A percentile compares a stretch with the other conserved stretches of the same genome.
phyloP scores from a whole-genome alignment of 768 basidiomycete species.

The Tulasnella sp. region DNA sequence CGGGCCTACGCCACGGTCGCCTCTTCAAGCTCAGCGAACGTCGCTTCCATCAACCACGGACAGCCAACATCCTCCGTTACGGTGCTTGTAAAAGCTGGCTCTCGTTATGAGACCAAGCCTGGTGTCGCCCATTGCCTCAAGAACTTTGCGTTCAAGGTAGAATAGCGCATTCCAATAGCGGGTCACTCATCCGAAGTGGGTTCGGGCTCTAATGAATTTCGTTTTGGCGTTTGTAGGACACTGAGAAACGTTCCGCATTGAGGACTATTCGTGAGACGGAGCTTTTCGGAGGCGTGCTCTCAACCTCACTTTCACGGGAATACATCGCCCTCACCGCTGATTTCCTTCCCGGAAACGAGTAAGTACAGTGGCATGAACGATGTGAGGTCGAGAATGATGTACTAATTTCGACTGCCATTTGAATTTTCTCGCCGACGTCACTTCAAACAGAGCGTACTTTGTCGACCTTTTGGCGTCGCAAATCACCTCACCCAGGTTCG shows the following conservation, averaged over 20 bases:
- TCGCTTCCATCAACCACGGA: conserved; percentile 74
- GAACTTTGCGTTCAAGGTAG: conserved; percentile 98
- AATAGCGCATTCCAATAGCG: conserved; percentile 26
- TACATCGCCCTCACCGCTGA: conserved; percentile 90
- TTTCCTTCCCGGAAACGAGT: conserved; percentile 95
- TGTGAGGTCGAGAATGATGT: background rate
- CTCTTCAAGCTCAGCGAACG: conserved; percentile 64
- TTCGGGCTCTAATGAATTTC: background rate
- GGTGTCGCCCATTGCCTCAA: conserved; percentile 92
- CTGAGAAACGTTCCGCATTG: conserved; percentile 74
- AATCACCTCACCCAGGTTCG: conserved; percentile 68
- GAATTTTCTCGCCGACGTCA: background rate
- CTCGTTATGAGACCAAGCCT: conserved; percentile 77
- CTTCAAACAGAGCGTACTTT: conserved; percentile 63
- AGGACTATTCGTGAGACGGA: conserved; percentile 88
- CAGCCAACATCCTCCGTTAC: conserved; percentile 82
- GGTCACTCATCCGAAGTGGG: background rate
- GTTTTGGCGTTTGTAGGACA: conserved; percentile 52
- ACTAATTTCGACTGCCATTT: background rate
- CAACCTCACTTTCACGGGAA: conserved; percentile 75
- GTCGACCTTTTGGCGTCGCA: conserved; percentile 80
- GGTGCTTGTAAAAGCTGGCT: conserved; percentile 86
- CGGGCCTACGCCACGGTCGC: conserved; percentile 69
- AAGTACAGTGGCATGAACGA: conserved; percentile 35
- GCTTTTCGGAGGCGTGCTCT: conserved; percentile 86